Percentiles rank a stretch among this genome's conserved stretches.
Evolutionary conservation across 805 yeast genomes (phyloP).

Genomic region (Cyberlindnera samutprakarnensis): DNA sequence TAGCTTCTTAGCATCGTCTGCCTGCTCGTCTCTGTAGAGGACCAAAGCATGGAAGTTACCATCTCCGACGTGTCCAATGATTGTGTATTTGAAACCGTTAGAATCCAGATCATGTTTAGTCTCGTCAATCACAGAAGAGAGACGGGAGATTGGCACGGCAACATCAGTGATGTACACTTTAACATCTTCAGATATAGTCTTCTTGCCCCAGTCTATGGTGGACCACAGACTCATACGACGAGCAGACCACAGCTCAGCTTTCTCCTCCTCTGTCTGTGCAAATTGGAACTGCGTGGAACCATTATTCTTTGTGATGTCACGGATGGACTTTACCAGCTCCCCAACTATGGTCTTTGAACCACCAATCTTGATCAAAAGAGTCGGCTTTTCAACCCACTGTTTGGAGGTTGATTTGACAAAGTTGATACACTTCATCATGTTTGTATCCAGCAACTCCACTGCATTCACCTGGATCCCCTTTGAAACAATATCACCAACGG

Average conservation of each 20-base stretch:
- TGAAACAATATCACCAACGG: slow-evolving; percentile 55
- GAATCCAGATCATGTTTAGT: slow-evolving; percentile 52
- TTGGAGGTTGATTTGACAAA: slow-evolving; percentile 44
- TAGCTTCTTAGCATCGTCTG: slow-evolving; percentile 36
- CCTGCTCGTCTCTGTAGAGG: slow-evolving; percentile 46
- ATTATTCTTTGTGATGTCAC: slow-evolving; percentile 43
- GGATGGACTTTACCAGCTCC: slow-evolving; percentile 39
- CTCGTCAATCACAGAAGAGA: slow-evolving; percentile 54
- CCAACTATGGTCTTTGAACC: slow-evolving; percentile 41
- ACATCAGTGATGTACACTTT: slow-evolving; percentile 73
- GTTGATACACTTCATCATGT: slow-evolving; percentile 62
- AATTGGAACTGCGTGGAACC: slow-evolving; percentile 52
- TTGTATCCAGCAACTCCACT: slow-evolving; percentile 65
- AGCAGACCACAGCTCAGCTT: slow-evolving; percentile 66
- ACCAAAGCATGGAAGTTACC: slow-evolving; percentile 73
- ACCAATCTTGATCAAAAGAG: slow-evolving; percentile 58
- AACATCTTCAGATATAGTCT: slow-evolving; percentile 35
- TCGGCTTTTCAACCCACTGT: slow-evolving; percentile 52
- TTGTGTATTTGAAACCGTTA: slow-evolving; percentile 47
- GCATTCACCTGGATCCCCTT: slow-evolving; percentile 66
- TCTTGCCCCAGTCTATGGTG: slow-evolving; percentile 56
- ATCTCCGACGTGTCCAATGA: slow-evolving; percentile 79
- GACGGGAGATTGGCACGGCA: slow-evolving; percentile 68
- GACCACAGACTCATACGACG: slow-evolving; percentile 66
- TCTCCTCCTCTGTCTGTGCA: slow-evolving; percentile 57